Evolutionary conservation across 2,329 filamentous ascomycete species (phyloP).

Genomic region (Arachnopeziza araneosa): DNA sequence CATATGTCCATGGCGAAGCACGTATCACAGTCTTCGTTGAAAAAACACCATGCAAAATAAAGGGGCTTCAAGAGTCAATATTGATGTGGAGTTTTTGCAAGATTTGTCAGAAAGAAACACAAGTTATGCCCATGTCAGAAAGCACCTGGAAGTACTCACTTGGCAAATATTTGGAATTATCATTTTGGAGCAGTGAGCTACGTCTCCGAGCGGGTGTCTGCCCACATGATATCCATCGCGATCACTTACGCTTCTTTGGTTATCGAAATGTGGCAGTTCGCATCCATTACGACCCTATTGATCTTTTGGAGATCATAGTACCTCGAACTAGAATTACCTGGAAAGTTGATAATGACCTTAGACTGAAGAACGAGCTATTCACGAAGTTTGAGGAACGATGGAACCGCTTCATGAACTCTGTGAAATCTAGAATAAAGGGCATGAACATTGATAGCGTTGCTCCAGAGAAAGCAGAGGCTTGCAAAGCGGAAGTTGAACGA

Average conservation of each 20-base stretch:
- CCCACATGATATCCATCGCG: constrained; percentile 84
- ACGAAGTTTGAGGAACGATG: constrained; percentile 74
- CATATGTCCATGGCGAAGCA: constrained; percentile 94
- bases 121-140: constrained; percentile 84
- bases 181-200: constrained; percentile 88
- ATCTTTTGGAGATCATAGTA: constrained; percentile 90
- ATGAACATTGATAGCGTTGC: constrained; percentile 90
- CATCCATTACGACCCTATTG: constrained; percentile 88
- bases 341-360: constrained; percentile 94
- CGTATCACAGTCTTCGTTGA: constrained; percentile 90
- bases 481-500: constrained; percentile 73
- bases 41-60: constrained; percentile 60
- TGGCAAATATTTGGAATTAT: constrained; percentile 94
- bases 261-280: constrained; percentile 79
- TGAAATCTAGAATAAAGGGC: constrained; percentile 74
- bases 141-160: constrained; percentile 98
- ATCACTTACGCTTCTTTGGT: constrained; percentile 91
- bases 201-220: constrained; percentile 71
- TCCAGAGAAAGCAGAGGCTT: constrained; percentile 78
- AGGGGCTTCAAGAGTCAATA: constrained; percentile 66
- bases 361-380: constrained; percentile 89
- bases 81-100: constrained; percentile 98
- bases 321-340: constrained; percentile 87
- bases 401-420: constrained; percentile 80
- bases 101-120: constrained; percentile 83